Base-by-base conservation (phyloP, 2,329 filamentous ascomycete species). In the Beauveria brongniartii region DNA sequence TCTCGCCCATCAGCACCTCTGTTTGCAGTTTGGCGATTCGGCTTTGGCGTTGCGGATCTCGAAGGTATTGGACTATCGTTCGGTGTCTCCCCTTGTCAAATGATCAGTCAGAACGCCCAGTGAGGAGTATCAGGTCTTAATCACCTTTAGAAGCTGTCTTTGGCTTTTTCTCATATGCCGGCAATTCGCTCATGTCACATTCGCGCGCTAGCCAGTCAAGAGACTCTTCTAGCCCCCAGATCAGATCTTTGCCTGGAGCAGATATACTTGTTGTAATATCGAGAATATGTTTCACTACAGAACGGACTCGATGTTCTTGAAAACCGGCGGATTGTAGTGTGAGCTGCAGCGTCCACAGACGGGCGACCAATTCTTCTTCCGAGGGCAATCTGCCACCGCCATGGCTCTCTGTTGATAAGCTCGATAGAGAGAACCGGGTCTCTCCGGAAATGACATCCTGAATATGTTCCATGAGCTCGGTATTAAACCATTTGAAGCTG, bases 181-280 rank as follows among this genome's bases (percentile, higher is more conserved):
- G 89, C 41, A 93, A 78, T 67, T 92, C 87, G 1, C 86, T 82
- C 64, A 80, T 76, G 16, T 81, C 76, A 67, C 88, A 90, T 70
- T 94, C 84, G 65, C 90, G 78, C n/a, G 91, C 90, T 59, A 97
- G 81, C 91, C 92, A 96, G 67, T 97, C 91, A 22, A 99, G 73
- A 28, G 90, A 86, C 73, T 96, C 92, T 63, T 95, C 88, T 41
- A 97, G 76, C 10, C 92, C 92, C 90, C 91, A 96, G 16, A 92
- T 82, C 48, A 81, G 80, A 64, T 91, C 89, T 66, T 85, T 88
- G 63, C 73, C 78, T 22, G 77, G 75, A 12, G 77, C 69, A 3
- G 79, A 76, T 59, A 88, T 81, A 64, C 85, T 86, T 34, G 86
- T 80, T 30, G 85, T 85, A 65, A 89, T 86, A 47, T 86, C 80